A percentile compares a stretch with the other conserved stretches of the same genome.
Conservation (phyloP, 1,284 basidiomycete species). For the Apiotrichum gamsii region DNA sequence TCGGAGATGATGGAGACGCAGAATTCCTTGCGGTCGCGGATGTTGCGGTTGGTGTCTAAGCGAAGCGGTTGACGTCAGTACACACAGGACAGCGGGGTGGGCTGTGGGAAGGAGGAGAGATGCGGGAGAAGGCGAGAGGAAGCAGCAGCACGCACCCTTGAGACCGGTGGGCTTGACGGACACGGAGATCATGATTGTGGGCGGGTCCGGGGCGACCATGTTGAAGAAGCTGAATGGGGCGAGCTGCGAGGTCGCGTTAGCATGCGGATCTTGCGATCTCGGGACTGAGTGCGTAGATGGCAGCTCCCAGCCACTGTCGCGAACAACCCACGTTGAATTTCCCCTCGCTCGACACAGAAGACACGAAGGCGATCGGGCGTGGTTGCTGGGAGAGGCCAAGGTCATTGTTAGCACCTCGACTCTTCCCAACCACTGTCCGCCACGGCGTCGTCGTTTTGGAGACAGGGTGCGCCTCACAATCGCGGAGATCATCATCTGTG, state of each 20-base stretch:
- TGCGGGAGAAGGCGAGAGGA: too few relatives aligned
- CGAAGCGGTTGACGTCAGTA: slow-evolving; percentile 48
- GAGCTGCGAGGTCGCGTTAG: slow-evolving; percentile 17
- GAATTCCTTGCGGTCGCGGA: slow-evolving; percentile 62
- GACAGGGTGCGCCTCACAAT: slow-evolving; percentile 47
- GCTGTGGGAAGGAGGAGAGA: too few relatives aligned
- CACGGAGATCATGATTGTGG: slow-evolving; percentile 60
- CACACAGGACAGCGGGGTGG: too few relatives aligned
- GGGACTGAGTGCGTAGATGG: too few relatives aligned
- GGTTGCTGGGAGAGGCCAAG: slow-evolving; percentile 49
- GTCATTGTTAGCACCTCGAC: too few relatives aligned
- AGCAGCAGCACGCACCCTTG: slow-evolving; percentile 4
- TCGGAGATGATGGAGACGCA: slow-evolving; percentile 71
- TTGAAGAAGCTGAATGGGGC: slow-evolving; percentile 47
- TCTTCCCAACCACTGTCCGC: too few relatives aligned
- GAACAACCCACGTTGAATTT: slow-evolving; percentile 57
- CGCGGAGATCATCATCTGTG: slow-evolving; percentile 51
- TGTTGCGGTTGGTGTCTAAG: slow-evolving; percentile 65
- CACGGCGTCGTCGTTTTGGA: too few relatives aligned
- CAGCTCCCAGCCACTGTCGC: too few relatives aligned
- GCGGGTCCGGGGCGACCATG: slow-evolving; percentile 57
- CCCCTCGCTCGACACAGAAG: slow-evolving; percentile 56
- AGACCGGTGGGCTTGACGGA: slow-evolving; percentile 3
- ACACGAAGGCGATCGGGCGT: slow-evolving; percentile 68
- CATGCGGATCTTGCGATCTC: background rate